Conservation (phyloP, 768 basidiomycete genomes). For the Floccularia luteovirens region DNA sequence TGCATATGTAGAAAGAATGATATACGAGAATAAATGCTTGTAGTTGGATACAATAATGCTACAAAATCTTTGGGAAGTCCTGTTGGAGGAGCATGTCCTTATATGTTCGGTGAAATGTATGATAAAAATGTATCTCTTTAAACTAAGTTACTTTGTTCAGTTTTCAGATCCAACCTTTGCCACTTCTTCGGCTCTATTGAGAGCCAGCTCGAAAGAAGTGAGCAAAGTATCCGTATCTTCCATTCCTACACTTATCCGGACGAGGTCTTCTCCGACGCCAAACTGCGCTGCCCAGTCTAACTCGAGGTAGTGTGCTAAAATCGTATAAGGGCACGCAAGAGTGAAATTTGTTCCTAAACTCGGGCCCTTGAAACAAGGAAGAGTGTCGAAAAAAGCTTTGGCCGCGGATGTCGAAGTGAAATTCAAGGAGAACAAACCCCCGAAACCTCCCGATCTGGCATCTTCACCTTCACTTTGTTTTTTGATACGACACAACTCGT, state of each 20-base stretch:
- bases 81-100: conserved; percentile 21
- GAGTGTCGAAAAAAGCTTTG: conserved; percentile 74
- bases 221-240: conserved; percentile 60
- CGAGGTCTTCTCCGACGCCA: conserved; percentile 78
- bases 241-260: conserved; percentile 88
- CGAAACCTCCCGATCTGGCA: conserved; percentile 51
- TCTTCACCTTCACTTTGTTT: conserved; percentile 15
- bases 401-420: conserved; percentile 69
- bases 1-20: too few species aligned
- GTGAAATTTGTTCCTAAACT: conserved; percentile 95
- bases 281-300: conserved; percentile 86
- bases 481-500: conserved; percentile 57
- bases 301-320: conserved; percentile 86
- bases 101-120: not conserved
- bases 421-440: conserved; percentile 82
- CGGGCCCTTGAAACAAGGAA: conserved; percentile 85
- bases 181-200: conserved; percentile 64
- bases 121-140: too few species aligned
- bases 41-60: conserved; percentile 35
- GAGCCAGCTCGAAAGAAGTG: conserved; percentile 50
- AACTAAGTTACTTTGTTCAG: too few species aligned
- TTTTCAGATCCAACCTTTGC: conserved; percentile 1
- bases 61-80: conserved; percentile 14
- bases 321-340: conserved; percentile 87
- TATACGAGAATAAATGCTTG: conserved; percentile 17